Evolutionary conservation across 140 eudicot genomes (phyloP).

Genomic region (Bidens hawaiensis): DNA sequence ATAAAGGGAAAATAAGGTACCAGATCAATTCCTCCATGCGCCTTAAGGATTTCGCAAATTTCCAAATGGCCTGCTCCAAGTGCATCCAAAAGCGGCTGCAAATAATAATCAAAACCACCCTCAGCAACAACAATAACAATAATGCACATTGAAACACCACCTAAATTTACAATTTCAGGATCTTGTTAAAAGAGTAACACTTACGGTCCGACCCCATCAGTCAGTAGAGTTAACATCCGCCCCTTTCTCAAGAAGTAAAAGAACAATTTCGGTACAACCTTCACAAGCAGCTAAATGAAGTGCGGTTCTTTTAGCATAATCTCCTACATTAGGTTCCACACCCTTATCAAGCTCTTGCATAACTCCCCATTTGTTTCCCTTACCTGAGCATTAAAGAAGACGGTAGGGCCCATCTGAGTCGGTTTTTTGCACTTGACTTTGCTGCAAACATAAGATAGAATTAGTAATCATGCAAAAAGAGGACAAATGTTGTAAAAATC

Average conservation of each 20-base stretch:
- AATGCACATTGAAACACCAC: no score
- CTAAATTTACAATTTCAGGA: neutral
- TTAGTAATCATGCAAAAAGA: neutral
- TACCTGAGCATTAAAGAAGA: slow-evolving; percentile 63
- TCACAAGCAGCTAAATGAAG: slow-evolving; percentile 76
- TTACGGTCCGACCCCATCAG: slow-evolving; percentile 79
- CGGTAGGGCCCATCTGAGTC: slow-evolving; percentile 67
- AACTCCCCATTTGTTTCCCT: slow-evolving; percentile 70
- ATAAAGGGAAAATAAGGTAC: slow-evolving; percentile 22
- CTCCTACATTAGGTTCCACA: slow-evolving; percentile 57
- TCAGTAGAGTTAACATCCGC: slow-evolving; percentile 63
- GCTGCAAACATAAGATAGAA: slow-evolving; percentile 19
- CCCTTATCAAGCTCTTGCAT: slow-evolving; percentile 63
- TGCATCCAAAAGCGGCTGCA: slow-evolving; percentile 76
- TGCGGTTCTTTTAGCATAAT: slow-evolving; percentile 68
- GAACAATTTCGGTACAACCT: slow-evolving; percentile 57
- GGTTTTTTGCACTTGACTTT: slow-evolving; percentile 29
- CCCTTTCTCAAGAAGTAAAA: slow-evolving; percentile 57
- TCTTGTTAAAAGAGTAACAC: slow-evolving; percentile 1
- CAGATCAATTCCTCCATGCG: slow-evolving; percentile 63
- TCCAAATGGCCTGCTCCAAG: slow-evolving; percentile 54
- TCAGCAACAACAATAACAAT: no score
- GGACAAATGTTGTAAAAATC: neutral
- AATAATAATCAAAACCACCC: slow-evolving; percentile 5
- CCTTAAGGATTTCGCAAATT: slow-evolving; percentile 52